These are phyloP conservation scores for Penicillium nordicum DNA, from an alignment of 2,329 filamentous ascomycete species.

Conservation along the genomic window DNA sequence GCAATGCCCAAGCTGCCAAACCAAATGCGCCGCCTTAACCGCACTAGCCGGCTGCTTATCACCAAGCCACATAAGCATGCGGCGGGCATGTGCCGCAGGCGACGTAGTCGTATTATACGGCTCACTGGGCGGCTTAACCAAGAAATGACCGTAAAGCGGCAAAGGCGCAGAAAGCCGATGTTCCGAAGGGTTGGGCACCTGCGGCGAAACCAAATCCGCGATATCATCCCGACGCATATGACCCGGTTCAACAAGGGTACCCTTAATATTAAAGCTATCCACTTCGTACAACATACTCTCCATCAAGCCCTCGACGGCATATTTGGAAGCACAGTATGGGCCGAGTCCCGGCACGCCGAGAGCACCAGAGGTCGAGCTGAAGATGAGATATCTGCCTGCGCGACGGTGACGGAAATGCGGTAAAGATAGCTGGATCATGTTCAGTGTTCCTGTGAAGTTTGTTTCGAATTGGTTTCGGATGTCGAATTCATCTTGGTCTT, in stretches of 20 bases:
- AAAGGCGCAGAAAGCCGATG: constrained; percentile 50
- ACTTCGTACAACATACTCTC: constrained; percentile 97
- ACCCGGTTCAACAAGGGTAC: constrained; percentile 87
- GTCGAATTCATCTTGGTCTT: constrained; percentile 95
- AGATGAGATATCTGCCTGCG: constrained; percentile 82
- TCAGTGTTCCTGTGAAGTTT: constrained; percentile 92
- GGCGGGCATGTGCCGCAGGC: constrained; percentile 80
- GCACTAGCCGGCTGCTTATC: constrained; percentile 90
- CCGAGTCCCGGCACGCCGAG: constrained; percentile 91
- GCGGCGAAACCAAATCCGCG: constrained; percentile 31
- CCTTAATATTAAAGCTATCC: constrained; percentile 86
- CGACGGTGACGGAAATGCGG: constrained; percentile 79
- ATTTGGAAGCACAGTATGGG: constrained; percentile 95
- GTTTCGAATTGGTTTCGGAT: constrained; percentile 95
- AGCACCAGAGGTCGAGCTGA: constrained; percentile 86
- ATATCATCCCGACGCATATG: constrained; percentile 79
- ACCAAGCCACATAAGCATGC: constrained; percentile 92
- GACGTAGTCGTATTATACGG: constrained; percentile 74
- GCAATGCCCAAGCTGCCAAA: constrained; percentile 94
- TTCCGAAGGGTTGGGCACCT: constrained; percentile 19
- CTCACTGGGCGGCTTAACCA: constrained; percentile 80
- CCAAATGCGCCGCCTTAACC: constrained; percentile 85
- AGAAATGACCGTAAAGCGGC: constrained; percentile 86
- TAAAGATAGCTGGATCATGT: constrained; percentile 85
- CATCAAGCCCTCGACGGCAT: constrained; percentile 90